Evolutionary conservation across 495 filamentous ascomycete genomes (phyloP).

Genomic region (Aspergillus incahuasiensis): DNA sequence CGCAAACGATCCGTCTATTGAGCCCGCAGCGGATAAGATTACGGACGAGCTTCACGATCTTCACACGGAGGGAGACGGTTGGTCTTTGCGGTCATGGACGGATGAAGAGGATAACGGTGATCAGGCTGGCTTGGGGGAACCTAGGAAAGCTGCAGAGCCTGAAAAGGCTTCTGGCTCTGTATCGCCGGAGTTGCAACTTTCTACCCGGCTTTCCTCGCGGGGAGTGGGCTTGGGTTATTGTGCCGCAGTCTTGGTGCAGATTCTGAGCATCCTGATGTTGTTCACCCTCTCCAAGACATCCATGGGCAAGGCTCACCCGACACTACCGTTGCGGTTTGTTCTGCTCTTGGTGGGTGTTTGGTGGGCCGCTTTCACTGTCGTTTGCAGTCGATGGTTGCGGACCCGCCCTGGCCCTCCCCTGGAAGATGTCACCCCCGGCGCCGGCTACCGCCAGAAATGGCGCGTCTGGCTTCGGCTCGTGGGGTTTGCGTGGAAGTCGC

Average conservation of each 20-base stretch:
- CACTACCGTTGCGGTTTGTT: slow-evolving; percentile 62
- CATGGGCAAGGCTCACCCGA: slow-evolving; percentile 28
- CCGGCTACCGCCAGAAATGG: slow-evolving; percentile 21
- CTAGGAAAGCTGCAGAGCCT: not conserved
- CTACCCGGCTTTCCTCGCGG: slow-evolving; percentile 73
- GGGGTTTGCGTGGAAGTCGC: slow-evolving; percentile 71
- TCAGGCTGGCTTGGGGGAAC: not conserved
- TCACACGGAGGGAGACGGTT: slow-evolving; percentile 15
- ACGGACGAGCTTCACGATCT: slow-evolving; percentile 27
- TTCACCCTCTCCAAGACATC: slow-evolving; percentile 61
- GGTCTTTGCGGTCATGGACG: slow-evolving; percentile 35
- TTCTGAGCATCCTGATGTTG: slow-evolving; percentile 65
- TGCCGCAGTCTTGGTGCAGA: slow-evolving; percentile 71
- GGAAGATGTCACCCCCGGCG: slow-evolving; percentile 16
- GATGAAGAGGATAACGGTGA: slow-evolving; percentile 18
- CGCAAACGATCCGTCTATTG: slow-evolving; percentile 41
- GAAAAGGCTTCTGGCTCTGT: slow-evolving; percentile 21
- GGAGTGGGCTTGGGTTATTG: slow-evolving; percentile 79
- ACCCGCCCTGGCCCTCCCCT: slow-evolving; percentile 79
- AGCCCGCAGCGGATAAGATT: slow-evolving; percentile 3
- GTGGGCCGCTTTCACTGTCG: slow-evolving; percentile 83
- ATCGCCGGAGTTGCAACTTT: slow-evolving; percentile 65
- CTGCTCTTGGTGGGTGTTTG: slow-evolving; percentile 78
- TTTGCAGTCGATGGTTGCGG: slow-evolving; percentile 75
- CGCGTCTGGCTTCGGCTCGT: slow-evolving; percentile 50